phyloP scores from a whole-genome alignment of 441 rosid genomes.

The Aleurites moluccanus region DNA sequence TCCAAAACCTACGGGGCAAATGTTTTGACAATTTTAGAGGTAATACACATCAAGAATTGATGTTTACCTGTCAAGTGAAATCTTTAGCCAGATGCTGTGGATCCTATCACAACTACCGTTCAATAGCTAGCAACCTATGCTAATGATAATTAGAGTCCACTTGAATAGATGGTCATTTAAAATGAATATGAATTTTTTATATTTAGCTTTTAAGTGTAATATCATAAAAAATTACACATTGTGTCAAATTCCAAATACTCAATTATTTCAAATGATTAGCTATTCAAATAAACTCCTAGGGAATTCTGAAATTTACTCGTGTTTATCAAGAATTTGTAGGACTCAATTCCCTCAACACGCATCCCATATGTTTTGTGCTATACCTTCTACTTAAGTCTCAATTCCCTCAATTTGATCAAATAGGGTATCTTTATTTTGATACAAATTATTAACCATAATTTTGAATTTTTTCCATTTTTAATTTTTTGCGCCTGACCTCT shows the following conservation, averaged over 20 bases:
- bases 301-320: not conserved
- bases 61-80: not conserved
- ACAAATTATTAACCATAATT: too few species aligned
- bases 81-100: not conserved
- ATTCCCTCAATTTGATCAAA: too few species aligned
- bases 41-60: not conserved
- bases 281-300: not conserved
- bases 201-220: too few species aligned
- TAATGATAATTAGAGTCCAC: not conserved
- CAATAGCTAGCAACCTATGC: not conserved
- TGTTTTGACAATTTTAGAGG: slow-evolving; percentile 1
- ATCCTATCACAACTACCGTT: not conserved
- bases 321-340: not conserved
- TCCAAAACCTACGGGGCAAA: not conserved
- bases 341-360: not conserved
- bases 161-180: too few species aligned
- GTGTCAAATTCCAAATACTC: too few species aligned
- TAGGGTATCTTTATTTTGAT: too few species aligned
- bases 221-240: too few species aligned
- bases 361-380: not conserved
- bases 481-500: too few species aligned
- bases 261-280: too few species aligned
- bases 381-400: too few species aligned
- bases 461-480: too few species aligned
- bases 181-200: too few species aligned